Base-by-base conservation (phyloP, 2,329 filamentous ascomycete species). In the Ophiostoma australiae region DNA sequence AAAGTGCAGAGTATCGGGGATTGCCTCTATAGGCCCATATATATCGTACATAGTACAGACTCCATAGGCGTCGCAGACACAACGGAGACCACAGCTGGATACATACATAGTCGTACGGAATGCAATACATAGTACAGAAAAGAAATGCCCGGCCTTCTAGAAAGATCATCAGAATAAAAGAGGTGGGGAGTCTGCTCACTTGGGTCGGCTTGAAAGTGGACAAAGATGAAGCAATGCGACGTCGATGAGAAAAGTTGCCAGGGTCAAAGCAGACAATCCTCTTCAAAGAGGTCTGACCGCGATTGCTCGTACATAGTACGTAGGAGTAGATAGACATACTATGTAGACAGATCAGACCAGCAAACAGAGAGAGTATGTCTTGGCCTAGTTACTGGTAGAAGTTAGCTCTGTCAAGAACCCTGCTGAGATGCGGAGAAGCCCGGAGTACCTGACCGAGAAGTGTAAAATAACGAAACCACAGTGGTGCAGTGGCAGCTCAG, bases 361-460 rank as follows among this genome's bases (percentile, higher is more conserved):
- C 27, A 31, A 31, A 31, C 27, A n/a, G 17, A 48, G 15, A 48
- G 52, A 35, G 58, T 35, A 27, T 13, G 39, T 67, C 63, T 17
- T 69, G n/a, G 52, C 44, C 44, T 20, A 15, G 33, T 48, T 61
- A 61, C 69, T 70, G 69, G 58, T 70, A 67, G 39, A 13, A 31
- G 31, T 35, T 23, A 67, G 39, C 48, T 48, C 39, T 31, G 20
- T 33, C 55, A 20, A 67, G 48, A 48, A 61, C 37, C 23, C 44
- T 27, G 66, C 39, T 27, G 58, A 70, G 33, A 70, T 70, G 69
- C 69, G 69, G 69, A 70, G 69, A 68, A 68, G 65, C 48, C 69
- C 69, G 65, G 58, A 35, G 58, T 63, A 63, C 6, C 13, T 31
- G 6, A 33, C 27, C 58, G 7, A 33, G 10, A 27, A 58, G 52